Evolutionary conservation across 2,329 filamentous ascomycete species (phyloP), one percentile per base, ranked within the genome.

Genomic region (Talaromyces sp.): DNA sequence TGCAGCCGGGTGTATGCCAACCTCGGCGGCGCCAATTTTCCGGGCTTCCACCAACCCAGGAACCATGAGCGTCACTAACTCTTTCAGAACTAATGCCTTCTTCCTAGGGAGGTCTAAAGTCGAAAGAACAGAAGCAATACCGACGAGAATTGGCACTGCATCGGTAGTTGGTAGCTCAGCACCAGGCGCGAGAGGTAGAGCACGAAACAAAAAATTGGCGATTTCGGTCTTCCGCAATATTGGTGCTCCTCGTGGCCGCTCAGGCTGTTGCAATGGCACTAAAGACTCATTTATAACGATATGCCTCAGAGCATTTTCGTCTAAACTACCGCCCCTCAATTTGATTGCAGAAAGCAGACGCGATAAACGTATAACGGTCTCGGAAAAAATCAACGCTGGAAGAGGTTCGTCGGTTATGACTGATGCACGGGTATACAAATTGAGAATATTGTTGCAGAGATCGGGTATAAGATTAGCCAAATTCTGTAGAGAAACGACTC

Each of bases 21-120:
- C 91, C 72, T 98, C 95, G n/a, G 95, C 93, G 47, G 95, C 95
- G 34, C 94, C 94, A 55, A 94, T 85, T 54, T 96, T 97, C 44
- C 95, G 86, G 16, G 95, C 95, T 75, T 97, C 92, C 4, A 96
- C 89, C 8, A 99, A 82, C 2, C 91, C 92, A 36, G 88, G 89
- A 58, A 96, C 91, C 47, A 98, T 82, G 16, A 92, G 87, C 3
- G 88, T 89, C 8, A 99, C 84, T 56, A 98, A 83, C 70, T 97
- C 92, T 68, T 91, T 88, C 68, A 96, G 84, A 0, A 97, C 87
- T 78, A 98, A 89, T 4, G 91, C 92, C 75, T 96, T 96, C 77
- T 97, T 98, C 61, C 95, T 85, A 63, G 92, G 87, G 63, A 94
- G 85, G 1, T 91, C 91, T 7, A 99, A 77, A 5, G 86, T 82